Evolutionary conservation across 768 basidiomycete species (phyloP).

Genomic region (Russula foetens): DNA sequence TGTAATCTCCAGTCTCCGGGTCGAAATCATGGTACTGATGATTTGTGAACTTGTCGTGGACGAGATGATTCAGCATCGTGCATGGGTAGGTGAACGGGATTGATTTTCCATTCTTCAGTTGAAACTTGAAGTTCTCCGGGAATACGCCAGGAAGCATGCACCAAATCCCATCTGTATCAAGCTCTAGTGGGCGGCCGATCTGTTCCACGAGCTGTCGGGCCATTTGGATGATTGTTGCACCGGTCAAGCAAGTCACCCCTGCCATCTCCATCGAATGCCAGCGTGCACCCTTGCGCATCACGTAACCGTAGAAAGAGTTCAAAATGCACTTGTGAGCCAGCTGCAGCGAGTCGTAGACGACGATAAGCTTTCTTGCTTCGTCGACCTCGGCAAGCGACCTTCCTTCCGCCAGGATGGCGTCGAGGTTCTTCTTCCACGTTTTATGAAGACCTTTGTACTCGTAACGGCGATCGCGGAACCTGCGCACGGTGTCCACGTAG

Average conservation of each 20-base stretch:
- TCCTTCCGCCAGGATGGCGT: conserved; percentile 57
- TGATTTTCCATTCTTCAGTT: conserved; percentile 78
- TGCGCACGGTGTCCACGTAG: conserved; percentile 96
- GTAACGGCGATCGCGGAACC: conserved; percentile 95
- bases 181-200: conserved; percentile 91
- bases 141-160: conserved; percentile 99
- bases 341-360: conserved; percentile 95
- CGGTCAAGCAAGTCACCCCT: conserved; percentile 96
- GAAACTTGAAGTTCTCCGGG: conserved; percentile 97
- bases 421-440: conserved; percentile 98
- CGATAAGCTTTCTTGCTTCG: conserved; percentile 98
- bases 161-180: conserved; percentile 99
- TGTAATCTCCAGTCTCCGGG: conserved; percentile 75
- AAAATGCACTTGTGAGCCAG: conserved; percentile 99
- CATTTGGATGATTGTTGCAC: conserved; percentile 98
- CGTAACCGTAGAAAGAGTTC: conserved; percentile 99
- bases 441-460: conserved; percentile 98
- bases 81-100: conserved; percentile 93
- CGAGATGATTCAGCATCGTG: conserved; percentile 98
- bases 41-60: conserved; percentile 92
- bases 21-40: conserved; percentile 95
- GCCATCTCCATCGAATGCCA: conserved; percentile 99
- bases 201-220: conserved; percentile 95
- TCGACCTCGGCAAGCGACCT: conserved; percentile 79
- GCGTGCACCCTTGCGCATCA: conserved; percentile 97